Evolutionary conservation across 129 eudicot species (phyloP).

Genomic region (Tagetes patula): DNA sequence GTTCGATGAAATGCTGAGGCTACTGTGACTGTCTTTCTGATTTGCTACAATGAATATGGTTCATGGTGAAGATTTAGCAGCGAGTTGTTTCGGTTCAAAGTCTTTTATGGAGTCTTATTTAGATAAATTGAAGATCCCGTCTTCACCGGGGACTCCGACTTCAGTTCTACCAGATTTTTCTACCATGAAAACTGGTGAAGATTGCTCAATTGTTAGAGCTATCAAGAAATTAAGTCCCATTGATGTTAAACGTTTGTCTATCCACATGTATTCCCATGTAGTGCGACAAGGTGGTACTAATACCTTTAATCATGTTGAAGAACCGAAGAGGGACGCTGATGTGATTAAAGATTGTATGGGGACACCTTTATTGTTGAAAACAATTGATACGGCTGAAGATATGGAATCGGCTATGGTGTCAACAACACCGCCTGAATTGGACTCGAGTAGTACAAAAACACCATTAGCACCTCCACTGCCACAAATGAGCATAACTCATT

Average conservation of each 20-base stretch:
- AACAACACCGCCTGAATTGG: constrained; percentile 12
- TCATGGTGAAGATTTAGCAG: constrained; percentile 20
- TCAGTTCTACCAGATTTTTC: constrained; percentile 23
- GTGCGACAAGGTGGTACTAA: constrained; percentile 37
- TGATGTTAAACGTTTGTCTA: constrained; percentile 71
- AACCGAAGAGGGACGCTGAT: constrained; percentile 18
- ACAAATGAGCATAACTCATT: no score
- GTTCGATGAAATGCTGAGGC: constrained; percentile 8
- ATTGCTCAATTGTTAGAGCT: constrained; percentile 42
- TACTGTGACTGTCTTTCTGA: background rate
- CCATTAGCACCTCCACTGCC: no score
- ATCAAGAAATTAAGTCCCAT: constrained; percentile 71
- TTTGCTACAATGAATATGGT: constrained; percentile 12
- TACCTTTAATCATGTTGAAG: constrained; percentile 27
- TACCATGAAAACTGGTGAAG: background rate
- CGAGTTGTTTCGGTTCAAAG: constrained; percentile 6
- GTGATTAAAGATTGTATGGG: constrained; percentile 23
- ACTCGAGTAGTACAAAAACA: no score
- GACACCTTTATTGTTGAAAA: constrained; percentile 8
- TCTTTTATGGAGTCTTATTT: constrained; percentile 32
- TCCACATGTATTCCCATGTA: constrained; percentile 67
- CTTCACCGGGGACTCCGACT: constrained; percentile 31
- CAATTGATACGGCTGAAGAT: constrained; percentile 18
- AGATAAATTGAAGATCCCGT: constrained; percentile 17
- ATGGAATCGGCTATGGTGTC: constrained; percentile 19